Conservation (phyloP, 2,329 filamentous ascomycete species). For the Diaporthe sp. region DNA sequence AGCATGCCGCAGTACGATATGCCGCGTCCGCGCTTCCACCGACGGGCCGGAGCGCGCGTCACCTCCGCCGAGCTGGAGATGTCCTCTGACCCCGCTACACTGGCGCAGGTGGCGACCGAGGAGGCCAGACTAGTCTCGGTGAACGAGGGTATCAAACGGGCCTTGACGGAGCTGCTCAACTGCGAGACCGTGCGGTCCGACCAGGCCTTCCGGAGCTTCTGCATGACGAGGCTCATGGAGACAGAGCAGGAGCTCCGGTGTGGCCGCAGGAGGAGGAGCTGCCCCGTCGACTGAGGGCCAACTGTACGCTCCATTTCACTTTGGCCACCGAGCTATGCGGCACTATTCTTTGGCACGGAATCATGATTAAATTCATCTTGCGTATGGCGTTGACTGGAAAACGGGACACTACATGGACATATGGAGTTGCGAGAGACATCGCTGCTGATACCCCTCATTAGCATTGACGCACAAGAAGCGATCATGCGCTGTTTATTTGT, state of each 20-base stretch:
- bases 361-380: conserved; percentile 18
- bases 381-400: conserved; percentile 36
- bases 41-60: conserved; percentile 50
- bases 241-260: conserved; percentile 71
- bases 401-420: conserved; percentile 8
- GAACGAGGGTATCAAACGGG: conserved; percentile 73
- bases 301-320: not conserved
- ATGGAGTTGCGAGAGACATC: conserved; percentile 6
- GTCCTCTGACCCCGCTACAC: conserved; percentile 62
- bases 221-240: conserved; percentile 71
- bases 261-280: conserved; percentile 64
- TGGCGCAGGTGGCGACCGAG: conserved; percentile 64
- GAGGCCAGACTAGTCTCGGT: conserved; percentile 69
- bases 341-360: not conserved
- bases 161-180: conserved; percentile 73
- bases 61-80: conserved; percentile 49
- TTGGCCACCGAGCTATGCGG: not conserved
- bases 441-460: conserved; percentile 36
- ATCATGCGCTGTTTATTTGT: conserved; percentile 13
- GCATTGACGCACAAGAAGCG: conserved; percentile 18
- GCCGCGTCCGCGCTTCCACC: conserved; percentile 45
- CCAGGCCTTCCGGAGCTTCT: conserved; percentile 68
- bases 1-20: conserved; percentile 42
- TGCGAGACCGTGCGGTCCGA: conserved; percentile 68
- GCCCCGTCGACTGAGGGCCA: conserved; percentile 45